phyloP scores from a whole-genome alignment of 345 rosid species.

The Geranium rotundifolium region DNA sequence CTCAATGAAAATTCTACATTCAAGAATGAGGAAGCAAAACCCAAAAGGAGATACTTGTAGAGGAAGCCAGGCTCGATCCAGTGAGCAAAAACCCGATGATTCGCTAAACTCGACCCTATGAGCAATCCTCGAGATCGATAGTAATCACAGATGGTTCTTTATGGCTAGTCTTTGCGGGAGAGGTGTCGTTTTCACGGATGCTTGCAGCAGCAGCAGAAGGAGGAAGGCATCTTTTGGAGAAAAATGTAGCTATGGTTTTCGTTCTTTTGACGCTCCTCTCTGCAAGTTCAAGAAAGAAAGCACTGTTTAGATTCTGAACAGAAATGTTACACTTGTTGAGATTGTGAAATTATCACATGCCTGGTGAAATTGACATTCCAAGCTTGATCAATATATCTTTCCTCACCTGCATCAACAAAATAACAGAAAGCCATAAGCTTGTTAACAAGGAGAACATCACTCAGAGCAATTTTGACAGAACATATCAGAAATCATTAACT shows the following conservation, averaged over 20 bases:
- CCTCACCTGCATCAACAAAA: constrained; percentile 42
- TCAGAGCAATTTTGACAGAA: no score
- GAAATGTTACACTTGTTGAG: no score
- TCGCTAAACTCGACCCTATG: background rate
- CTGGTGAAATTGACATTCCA: constrained; percentile 57
- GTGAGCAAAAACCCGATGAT: background rate
- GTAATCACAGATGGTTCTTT: no score
- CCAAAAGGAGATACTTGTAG: no score
- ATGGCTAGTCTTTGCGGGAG: background rate
- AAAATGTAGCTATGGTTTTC: constrained; percentile 54
- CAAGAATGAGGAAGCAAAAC: no score
- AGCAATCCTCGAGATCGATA: background rate
- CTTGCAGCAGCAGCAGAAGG: constrained; percentile 21
- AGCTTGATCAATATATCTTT: constrained; percentile 54
- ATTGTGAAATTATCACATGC: constrained; percentile 10
- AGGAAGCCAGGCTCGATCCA: background rate
- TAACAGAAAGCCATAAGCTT: background rate
- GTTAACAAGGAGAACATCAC: no score
- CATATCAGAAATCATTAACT: no score
- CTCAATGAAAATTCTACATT: no score
- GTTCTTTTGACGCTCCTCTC: constrained; percentile 31
- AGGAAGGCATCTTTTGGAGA: constrained; percentile 83
- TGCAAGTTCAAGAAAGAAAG: constrained; percentile 5
- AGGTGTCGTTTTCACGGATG: background rate
- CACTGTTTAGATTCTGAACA: no score